Percentiles rank a stretch among this genome's conserved stretches.
Evolutionary conservation across 192 early-diverging fungal species (phyloP).

Genomic region (Umbelopsis ramanniana): DNA sequence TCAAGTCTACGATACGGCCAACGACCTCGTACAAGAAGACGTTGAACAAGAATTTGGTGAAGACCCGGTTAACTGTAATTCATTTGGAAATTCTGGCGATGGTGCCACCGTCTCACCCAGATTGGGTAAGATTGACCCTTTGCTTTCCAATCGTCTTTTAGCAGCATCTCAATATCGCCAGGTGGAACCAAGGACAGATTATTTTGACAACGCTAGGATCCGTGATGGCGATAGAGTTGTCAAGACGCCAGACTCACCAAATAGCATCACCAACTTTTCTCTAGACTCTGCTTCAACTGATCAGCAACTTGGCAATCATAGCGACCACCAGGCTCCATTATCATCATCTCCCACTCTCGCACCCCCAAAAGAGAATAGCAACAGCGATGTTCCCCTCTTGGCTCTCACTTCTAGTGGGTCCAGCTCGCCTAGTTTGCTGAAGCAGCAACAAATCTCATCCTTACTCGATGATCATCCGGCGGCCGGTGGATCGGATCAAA

Average conservation of each 20-base stretch:
- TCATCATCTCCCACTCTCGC: background rate
- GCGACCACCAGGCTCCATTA: background rate
- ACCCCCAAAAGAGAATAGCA: background rate
- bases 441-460: background rate
- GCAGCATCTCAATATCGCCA: background rate
- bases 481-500: slow-evolving; percentile 44
- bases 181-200: background rate
- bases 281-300: background rate
- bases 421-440: background rate
- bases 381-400: too few relatives aligned
- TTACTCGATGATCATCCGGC: slow-evolving; percentile 18
- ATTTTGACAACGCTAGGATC: background rate
- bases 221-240: background rate
- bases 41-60: slow-evolving; percentile 57
- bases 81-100: background rate
- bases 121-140: background rate
- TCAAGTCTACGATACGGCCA: slow-evolving; percentile 56
- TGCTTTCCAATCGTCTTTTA: background rate
- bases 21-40: slow-evolving; percentile 59
- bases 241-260: background rate
- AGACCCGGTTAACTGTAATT: background rate
- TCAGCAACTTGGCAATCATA: background rate
- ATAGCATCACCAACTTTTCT: background rate
- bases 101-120: background rate
- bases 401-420: background rate